These are phyloP conservation scores for Pogostemon cablin DNA, from an alignment of 257 asterid genomes.

Conservation along the genomic window DNA sequence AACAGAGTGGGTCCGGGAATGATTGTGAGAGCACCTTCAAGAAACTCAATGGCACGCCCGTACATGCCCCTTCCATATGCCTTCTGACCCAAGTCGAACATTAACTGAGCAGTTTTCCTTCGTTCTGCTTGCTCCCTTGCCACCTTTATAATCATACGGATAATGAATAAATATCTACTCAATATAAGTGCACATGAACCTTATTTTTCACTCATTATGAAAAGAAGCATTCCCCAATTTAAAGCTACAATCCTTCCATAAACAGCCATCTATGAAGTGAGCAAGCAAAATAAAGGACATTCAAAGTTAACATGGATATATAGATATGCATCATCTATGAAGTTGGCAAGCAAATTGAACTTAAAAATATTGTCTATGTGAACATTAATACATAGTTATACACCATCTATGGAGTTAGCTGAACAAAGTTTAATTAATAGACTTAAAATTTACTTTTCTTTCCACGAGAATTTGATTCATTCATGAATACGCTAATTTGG, in stretches of 20 bases:
- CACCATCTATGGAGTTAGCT: background rate
- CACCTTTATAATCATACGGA: constrained; percentile 51
- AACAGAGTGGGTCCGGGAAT: constrained; percentile 87
- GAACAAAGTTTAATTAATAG: no score
- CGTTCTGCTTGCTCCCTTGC: constrained; percentile 96
- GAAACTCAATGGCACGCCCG: constrained; percentile 93
- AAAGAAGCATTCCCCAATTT: background rate
- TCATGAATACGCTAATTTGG: background rate
- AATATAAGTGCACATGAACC: constrained; percentile 1
- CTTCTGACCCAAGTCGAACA: constrained; percentile 91
- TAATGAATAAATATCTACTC: constrained; percentile 11
- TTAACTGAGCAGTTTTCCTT: constrained; percentile 80
- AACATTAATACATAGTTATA: constrained; percentile 5
- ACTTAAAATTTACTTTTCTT: no score
- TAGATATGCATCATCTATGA: constrained; percentile 13
- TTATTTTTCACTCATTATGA: background rate
- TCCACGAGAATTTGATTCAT: no score
- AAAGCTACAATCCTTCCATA: background rate
- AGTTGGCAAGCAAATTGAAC: background rate
- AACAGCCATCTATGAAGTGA: constrained; percentile 1
- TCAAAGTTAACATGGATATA: background rate
- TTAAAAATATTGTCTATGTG: background rate
- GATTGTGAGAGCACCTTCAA: constrained; percentile 94
- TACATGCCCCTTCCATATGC: constrained; percentile 93
- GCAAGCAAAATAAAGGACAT: background rate